Evolutionary conservation across 2,329 filamentous ascomycete genomes (phyloP).

Genomic region (Neofusicoccum ribis): DNA sequence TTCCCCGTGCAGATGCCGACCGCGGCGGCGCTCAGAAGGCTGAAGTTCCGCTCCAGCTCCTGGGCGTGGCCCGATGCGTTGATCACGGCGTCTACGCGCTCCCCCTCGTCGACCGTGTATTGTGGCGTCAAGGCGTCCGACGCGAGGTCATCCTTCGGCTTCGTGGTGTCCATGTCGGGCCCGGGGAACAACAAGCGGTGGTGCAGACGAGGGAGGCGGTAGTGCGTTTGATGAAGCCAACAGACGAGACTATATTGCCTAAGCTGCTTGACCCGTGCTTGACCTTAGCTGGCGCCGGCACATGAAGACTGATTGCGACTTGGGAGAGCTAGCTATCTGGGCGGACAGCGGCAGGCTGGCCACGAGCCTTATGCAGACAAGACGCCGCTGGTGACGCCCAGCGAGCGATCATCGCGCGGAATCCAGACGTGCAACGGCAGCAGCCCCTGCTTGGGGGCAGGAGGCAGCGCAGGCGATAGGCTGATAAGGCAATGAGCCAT

Average conservation of each 20-base stretch:
- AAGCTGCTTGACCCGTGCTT: not conserved
- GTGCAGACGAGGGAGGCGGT: not conserved
- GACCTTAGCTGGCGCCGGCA: not conserved
- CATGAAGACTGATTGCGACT: not conserved
- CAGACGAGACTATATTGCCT: not conserved
- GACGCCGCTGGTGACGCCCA: slow-evolving; percentile 6
- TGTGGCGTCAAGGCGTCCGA: not conserved
- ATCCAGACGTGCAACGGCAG: not conserved
- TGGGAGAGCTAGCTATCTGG: not conserved
- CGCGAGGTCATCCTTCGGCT: slow-evolving; percentile 10
- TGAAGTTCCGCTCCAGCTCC: slow-evolving; percentile 53
- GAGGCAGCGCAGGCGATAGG: not conserved
- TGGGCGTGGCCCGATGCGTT: slow-evolving; percentile 55
- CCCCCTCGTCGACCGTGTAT: slow-evolving; percentile 23
- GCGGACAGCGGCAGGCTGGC: not conserved
- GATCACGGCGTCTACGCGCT: slow-evolving; percentile 36
- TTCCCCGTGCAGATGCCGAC: slow-evolving; percentile 48
- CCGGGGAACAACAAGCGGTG: not conserved
- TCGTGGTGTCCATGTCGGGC: not conserved
- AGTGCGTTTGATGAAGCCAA: too few relatives aligned
- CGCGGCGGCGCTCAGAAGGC: slow-evolving; percentile 47
- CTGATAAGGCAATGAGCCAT: not conserved
- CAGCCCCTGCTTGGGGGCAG: not conserved
- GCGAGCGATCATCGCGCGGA: not conserved
- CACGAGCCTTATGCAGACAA: not conserved